Percentiles rank a stretch among this genome's conserved stretches.
Conservation (phyloP, 257 asterid genomes). For the Henckelia pumila region DNA sequence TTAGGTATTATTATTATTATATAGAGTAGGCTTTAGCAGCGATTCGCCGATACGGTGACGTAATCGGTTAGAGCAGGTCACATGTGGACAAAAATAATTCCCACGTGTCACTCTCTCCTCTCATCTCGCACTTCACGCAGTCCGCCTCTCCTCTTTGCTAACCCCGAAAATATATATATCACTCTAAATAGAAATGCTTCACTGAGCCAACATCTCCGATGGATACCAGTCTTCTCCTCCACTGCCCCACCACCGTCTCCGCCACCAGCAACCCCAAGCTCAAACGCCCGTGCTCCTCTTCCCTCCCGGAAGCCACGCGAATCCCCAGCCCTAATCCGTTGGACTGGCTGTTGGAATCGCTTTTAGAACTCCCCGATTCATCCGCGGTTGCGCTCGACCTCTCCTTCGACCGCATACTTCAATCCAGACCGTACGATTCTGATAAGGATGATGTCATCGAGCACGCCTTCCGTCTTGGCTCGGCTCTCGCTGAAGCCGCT, state of each 20-base stretch:
- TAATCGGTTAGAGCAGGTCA: no score
- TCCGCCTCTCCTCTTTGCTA: not conserved
- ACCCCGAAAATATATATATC: not conserved
- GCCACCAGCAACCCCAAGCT: constrained; percentile 45
- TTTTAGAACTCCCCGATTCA: constrained; percentile 50
- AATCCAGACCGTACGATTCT: constrained; percentile 44
- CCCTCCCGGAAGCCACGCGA: constrained; percentile 24
- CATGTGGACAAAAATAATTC: no score
- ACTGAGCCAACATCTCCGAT: constrained; percentile 30
- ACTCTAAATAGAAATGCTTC: not conserved
- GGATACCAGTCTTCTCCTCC: constrained; percentile 51
- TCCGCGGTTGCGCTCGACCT: constrained; percentile 47
- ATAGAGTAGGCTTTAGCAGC: no score
- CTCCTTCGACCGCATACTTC: constrained; percentile 58
- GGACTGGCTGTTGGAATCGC: constrained; percentile 61
- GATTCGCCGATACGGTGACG: no score
- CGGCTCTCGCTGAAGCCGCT: constrained; percentile 70
- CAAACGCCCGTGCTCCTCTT: constrained; percentile 60
- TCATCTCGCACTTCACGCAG: constrained; percentile 22
- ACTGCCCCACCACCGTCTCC: constrained; percentile 34
- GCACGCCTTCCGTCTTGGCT: constrained; percentile 65
- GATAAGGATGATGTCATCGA: constrained; percentile 55
- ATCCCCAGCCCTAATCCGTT: constrained; percentile 27
- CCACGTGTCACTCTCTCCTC: constrained; percentile 41
- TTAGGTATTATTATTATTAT: no score